These are phyloP conservation scores for Erucastrum elatum DNA, from an alignment of 345 rosid genomes.

Conservation along the genomic window DNA sequence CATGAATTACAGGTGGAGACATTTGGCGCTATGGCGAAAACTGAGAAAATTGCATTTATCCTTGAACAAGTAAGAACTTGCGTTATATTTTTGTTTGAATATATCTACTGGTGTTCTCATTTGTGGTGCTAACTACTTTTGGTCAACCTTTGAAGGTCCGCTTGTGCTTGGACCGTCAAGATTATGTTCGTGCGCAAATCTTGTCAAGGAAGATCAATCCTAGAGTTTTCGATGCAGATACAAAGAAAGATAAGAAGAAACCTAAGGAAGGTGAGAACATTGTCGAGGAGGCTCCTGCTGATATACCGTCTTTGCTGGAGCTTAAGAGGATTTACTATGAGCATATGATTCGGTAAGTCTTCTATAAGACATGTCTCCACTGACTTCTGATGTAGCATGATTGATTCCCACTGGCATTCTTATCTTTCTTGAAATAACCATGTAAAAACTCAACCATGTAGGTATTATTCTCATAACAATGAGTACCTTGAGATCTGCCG, in stretches of 20 bases:
- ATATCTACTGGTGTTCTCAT: neutral
- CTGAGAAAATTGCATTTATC: conserved; percentile 98
- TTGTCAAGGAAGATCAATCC: conserved; percentile 93
- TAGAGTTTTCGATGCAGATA: conserved; percentile 76
- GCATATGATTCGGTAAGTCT: conserved; percentile 74
- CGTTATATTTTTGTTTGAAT: neutral
- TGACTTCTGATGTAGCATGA: conserved; percentile 1
- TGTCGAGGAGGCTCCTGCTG: conserved; percentile 94
- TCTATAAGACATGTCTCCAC: neutral
- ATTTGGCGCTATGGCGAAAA: conserved; percentile 98
- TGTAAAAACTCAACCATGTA: conserved; percentile 29
- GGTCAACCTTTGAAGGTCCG: conserved; percentile 63
- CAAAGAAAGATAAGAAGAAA: conserved; percentile 85
- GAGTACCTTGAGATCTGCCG: conserved; percentile 95
- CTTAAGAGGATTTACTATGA: conserved; percentile 86
- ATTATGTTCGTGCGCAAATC: conserved; percentile 96
- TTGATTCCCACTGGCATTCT: neutral
- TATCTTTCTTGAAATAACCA: neutral
- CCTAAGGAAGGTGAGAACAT: conserved; percentile 89
- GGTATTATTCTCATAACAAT: conserved; percentile 84
- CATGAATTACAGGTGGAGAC: conserved; percentile 79
- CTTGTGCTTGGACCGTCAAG: conserved; percentile 90
- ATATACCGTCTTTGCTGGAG: conserved; percentile 88
- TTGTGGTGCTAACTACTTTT: conserved; percentile 8
- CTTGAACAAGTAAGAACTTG: conserved; percentile 76